Percentiles rank a stretch among this genome's conserved stretches.
Conservation (phyloP, 2,329 filamentous ascomycete genomes). For the Claviceps digitariae region DNA sequence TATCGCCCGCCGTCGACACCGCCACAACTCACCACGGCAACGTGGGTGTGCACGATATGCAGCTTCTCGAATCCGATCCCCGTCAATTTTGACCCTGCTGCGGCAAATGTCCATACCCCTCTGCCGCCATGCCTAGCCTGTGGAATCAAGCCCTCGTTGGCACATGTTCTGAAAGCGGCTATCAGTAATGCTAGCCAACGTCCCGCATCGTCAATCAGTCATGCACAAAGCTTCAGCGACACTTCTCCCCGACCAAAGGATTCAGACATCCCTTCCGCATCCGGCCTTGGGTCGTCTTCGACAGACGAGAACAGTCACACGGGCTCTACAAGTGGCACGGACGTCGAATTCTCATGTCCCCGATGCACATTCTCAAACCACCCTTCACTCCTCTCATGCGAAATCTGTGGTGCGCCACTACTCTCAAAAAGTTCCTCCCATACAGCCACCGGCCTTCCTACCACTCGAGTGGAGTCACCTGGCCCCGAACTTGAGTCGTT, state of each 20-base stretch:
- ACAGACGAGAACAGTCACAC: not conserved
- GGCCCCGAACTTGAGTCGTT: constrained; percentile 47
- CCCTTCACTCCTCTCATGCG: constrained; percentile 70
- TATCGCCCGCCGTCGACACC: constrained; percentile 27
- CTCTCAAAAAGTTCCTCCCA: constrained; percentile 34
- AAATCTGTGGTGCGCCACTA: constrained; percentile 77
- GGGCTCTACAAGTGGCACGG: constrained; percentile 5
- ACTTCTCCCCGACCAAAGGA: not conserved
- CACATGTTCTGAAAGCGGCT: constrained; percentile 73
- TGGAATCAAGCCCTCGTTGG: constrained; percentile 79
- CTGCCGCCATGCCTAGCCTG: constrained; percentile 82
- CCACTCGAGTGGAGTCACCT: constrained; percentile 56
- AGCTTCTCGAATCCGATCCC: constrained; percentile 88
- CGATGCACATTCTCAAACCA: constrained; percentile 92
- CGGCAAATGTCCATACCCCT: constrained; percentile 65
- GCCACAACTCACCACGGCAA: constrained; percentile 46
- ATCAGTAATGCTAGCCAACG: constrained; percentile 60
- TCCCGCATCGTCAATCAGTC: constrained; percentile 5
- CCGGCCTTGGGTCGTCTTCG: not conserved
- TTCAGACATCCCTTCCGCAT: not conserved
- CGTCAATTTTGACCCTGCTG: constrained; percentile 79
- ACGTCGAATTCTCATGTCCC: constrained; percentile 51
- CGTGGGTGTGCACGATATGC: constrained; percentile 94
- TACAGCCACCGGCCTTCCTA: constrained; percentile 21
- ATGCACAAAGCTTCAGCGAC: not conserved